Evolutionary conservation across 148 eudicot genomes (phyloP).

Genomic region (Rhododendron ferrugineum): DNA sequence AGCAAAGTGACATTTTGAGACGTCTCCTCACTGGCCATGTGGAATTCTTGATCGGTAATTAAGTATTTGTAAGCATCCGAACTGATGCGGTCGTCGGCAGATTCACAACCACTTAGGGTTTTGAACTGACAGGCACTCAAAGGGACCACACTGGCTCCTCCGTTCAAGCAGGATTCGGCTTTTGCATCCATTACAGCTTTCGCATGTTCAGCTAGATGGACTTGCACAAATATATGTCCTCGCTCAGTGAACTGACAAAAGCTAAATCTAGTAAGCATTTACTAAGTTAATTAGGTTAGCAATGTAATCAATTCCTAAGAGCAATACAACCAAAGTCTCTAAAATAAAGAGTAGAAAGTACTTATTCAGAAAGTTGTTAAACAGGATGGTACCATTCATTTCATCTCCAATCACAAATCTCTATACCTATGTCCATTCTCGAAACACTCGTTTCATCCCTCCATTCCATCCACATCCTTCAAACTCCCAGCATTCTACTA

Average conservation of each 20-base stretch:
- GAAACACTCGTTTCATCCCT: neutral
- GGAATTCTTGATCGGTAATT: constrained; percentile 30
- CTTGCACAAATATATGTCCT: constrained; percentile 69
- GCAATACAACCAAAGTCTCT: neutral
- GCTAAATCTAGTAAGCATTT: neutral
- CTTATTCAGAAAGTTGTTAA: neutral
- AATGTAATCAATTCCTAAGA: neutral
- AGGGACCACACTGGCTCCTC: constrained; percentile 19
- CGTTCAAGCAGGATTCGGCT: constrained; percentile 26
- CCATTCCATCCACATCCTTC: neutral
- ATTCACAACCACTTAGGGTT: constrained; percentile 55
- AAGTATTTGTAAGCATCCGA: constrained; percentile 40
- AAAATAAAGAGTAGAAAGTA: neutral
- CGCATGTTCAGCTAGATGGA: constrained; percentile 45
- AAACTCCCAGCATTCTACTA: neutral
- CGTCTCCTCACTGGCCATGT: constrained; percentile 12
- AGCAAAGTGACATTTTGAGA: constrained; percentile 36
- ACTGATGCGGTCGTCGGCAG: constrained; percentile 44
- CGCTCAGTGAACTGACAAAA: constrained; percentile 53
- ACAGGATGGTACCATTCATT: neutral
- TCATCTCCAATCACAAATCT: neutral
- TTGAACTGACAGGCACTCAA: constrained; percentile 24
- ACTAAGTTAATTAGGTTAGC: neutral
- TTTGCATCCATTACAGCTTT: constrained; percentile 26
- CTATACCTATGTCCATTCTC: neutral